Evolutionary conservation across 1,139 yeast genomes (phyloP).

Genomic region (Sugiyamaella pinicola): DNA sequence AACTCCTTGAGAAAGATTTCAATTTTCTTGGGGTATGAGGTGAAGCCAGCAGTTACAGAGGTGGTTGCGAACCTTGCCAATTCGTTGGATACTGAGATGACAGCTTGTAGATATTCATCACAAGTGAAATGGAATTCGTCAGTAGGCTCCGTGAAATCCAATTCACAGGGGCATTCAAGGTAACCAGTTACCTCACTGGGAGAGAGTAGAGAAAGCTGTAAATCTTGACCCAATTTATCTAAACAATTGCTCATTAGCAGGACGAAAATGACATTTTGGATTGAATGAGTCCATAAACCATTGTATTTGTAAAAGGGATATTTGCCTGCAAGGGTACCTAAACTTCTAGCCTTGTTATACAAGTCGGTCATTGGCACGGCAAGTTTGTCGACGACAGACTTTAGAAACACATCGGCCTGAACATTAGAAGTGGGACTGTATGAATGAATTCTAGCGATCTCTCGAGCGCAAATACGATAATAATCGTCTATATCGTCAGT

Average conservation of each 20-base stretch:
- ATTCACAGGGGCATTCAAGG: constrained; percentile 14
- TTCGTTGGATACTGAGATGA: constrained; percentile 37
- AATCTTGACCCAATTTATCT: neutral
- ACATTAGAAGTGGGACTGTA: constrained; percentile 4
- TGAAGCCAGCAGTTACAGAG: constrained; percentile 36
- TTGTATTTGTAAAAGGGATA: constrained; percentile 36
- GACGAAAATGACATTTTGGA: constrained; percentile 33
- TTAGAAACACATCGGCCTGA: constrained; percentile 5
- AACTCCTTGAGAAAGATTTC: constrained; percentile 37
- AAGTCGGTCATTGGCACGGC: constrained; percentile 10
- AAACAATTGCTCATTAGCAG: constrained; percentile 10
- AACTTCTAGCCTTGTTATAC: neutral
- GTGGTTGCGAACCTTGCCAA: constrained; percentile 39
- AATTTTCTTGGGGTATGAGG: constrained; percentile 24
- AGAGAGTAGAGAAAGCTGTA: neutral
- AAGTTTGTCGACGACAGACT: constrained; percentile 3
- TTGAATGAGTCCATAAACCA: constrained; percentile 31
- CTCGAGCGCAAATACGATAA: constrained; percentile 22
- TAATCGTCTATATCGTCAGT: constrained; percentile 22
- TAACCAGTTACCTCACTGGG: constrained; percentile 1
- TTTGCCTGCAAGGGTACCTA: constrained; percentile 18
- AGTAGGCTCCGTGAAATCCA: constrained; percentile 18
- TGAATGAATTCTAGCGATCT: constrained; percentile 27
- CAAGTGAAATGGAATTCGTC: constrained; percentile 33
- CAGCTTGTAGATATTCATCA: constrained; percentile 41